Percentiles rank a stretch among this genome's conserved stretches.
These are phyloP conservation scores for Rhododendron molle DNA, from an alignment of 148 eudicot genomes.

Conservation along the genomic window DNA sequence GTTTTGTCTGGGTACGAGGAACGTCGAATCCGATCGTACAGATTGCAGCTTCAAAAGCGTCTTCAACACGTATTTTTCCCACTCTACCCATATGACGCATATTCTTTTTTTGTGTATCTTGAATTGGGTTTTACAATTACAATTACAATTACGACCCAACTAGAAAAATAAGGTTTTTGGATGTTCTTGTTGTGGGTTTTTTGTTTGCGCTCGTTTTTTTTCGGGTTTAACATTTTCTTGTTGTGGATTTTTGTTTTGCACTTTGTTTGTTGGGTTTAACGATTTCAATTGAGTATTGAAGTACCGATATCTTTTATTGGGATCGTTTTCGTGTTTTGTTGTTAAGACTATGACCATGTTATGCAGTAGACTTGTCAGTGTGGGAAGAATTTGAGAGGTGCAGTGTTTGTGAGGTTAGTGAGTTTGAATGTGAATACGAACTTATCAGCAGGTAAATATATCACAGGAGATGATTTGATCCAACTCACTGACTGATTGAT, in stretches of 20 bases:
- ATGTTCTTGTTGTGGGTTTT: not conserved
- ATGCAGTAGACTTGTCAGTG: not conserved
- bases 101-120: not conserved
- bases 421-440: not conserved
- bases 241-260: not conserved
- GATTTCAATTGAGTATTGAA: not conserved
- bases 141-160: not conserved
- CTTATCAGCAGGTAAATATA: not conserved
- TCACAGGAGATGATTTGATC: not conserved
- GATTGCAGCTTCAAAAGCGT: conserved; percentile 69
- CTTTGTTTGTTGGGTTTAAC: not conserved
- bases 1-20: conserved; percentile 92
- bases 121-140: not conserved
- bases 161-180: not conserved
- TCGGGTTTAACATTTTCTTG: not conserved
- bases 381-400: not conserved
- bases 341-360: not conserved
- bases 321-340: not conserved
- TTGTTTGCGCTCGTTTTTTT: not conserved
- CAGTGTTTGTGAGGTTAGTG: not conserved
- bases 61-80: conserved; percentile 43
- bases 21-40: conserved; percentile 73
- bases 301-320: not conserved
- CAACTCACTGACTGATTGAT: not conserved
- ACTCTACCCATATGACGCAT: not conserved